A percentile compares a stretch with the other conserved stretches of the same genome.
phyloP scores from a whole-genome alignment of 805 yeast species.

The Ogataea philodendri region DNA sequence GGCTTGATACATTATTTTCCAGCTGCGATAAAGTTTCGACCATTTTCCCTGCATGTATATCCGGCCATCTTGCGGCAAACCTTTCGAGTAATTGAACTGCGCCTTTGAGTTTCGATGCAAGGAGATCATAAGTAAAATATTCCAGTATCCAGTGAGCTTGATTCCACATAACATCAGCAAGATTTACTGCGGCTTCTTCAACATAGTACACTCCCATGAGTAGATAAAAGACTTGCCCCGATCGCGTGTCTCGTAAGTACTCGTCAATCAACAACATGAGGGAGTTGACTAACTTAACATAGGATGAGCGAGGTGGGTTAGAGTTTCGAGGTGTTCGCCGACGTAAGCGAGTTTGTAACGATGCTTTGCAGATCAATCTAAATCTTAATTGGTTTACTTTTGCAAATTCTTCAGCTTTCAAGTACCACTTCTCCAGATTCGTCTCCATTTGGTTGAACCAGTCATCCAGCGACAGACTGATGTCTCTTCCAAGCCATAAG shows the following conservation, averaged over 20 bases:
- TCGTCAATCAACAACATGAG: slow-evolving; percentile 15
- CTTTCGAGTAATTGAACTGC: slow-evolving; percentile 10
- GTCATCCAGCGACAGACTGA: slow-evolving; percentile 6
- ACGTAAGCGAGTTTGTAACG: slow-evolving; percentile 15
- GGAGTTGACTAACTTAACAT: slow-evolving; percentile 13
- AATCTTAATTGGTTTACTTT: slow-evolving; percentile 16
- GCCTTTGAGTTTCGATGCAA: slow-evolving; percentile 14
- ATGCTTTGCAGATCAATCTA: slow-evolving; percentile 16
- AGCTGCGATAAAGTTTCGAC: slow-evolving; percentile 6
- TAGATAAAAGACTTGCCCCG: slow-evolving; percentile 16
- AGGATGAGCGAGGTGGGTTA: slow-evolving; percentile 12
- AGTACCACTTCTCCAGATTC: slow-evolving; percentile 15
- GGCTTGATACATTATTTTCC: slow-evolving; percentile 5
- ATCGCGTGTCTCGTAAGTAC: slow-evolving; percentile 14
- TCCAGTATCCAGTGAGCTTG: slow-evolving; percentile 16
- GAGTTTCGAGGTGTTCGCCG: slow-evolving; percentile 18
- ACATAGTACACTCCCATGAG: slow-evolving; percentile 18
- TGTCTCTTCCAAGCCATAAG: slow-evolving; percentile 14
- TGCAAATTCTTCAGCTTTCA: slow-evolving; percentile 21
- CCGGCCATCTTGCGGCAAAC: slow-evolving; percentile 20
- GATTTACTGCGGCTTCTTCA: slow-evolving; percentile 15
- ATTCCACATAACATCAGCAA: slow-evolving; percentile 18
- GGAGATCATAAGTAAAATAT: slow-evolving; percentile 11
- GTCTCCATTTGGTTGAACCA: slow-evolving; percentile 16
- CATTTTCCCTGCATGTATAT: slow-evolving; percentile 11